Base-by-base conservation (phyloP, 2,329 filamentous ascomycete genomes). In the Lasiodiplodia theobromae region DNA sequence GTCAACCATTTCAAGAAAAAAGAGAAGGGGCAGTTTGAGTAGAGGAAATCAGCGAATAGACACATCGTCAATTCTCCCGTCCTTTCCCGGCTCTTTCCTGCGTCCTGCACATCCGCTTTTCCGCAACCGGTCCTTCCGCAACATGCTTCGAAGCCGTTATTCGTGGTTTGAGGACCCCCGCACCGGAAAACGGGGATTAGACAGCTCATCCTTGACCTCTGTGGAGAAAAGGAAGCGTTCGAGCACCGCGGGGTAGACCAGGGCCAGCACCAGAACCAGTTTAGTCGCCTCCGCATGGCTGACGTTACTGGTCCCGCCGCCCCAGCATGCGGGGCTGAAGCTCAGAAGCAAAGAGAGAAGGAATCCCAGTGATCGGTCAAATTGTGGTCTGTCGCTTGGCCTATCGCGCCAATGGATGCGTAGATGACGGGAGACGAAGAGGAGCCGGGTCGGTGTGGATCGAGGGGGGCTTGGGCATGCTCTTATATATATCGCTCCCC, bases 391-490 rank as follows among this genome's bases (percentile, higher is more conserved):
- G 53, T 38, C 37, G 40, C 18, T 47, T 38, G 25, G 10, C 7
- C 16, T 52, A 52, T 64, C 60, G 60, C 60, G 60, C 60, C 31
- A 64, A 64, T 64, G 60, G 60, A 38, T 38, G 47, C 52, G n/a
- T 64, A 31, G 28, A 64, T 52, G 60, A 53, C 60, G 60, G 37
- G 40, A 47, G 60, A 38, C 28, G 60, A 52, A 52, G 60, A 52
- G 18, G 47, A 52, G 16, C 25, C 60, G 60, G 47, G 31, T 31
- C 28, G 44, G 31, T 10, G 31, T 34, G 31, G 31, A 34, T 34
- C 31, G 31, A 34, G 31, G n/a, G 8, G 60, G 44, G 47, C 34
- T 47, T n/a, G 44, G 18, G 51, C 51, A n/a, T 11, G 31, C 31
- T 34, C 23, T 52, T 64, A 64, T 64, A 64, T 52, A 52, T 34